Conservation (phyloP, 176 grass and related monocot genomes). For the Triticum dicoccoides region DNA sequence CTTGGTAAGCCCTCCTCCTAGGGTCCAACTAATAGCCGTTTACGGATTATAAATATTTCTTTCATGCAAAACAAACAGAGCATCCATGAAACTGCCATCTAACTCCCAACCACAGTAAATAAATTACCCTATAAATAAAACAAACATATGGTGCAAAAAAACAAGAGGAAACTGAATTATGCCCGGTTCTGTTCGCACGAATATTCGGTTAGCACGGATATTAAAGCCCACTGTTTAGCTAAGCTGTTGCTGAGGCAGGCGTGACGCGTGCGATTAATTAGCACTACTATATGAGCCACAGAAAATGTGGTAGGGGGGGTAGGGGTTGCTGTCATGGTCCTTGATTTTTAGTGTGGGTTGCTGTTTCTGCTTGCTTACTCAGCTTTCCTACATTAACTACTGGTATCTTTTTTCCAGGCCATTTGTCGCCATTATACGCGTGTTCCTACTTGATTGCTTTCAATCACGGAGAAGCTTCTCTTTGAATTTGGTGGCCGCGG, state of each 20-base stretch:
- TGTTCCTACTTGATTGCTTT: constrained; percentile 32
- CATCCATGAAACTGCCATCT: constrained; percentile 2
- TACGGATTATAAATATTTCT: neutral
- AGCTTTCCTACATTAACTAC: constrained; percentile 29
- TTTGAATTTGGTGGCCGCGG: constrained; percentile 27
- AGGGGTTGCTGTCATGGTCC: constrained; percentile 51
- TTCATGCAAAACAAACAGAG: constrained; percentile 6
- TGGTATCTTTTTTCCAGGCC: constrained; percentile 3
- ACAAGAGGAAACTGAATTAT: constrained; percentile 10
- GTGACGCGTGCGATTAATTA: constrained; percentile 36
- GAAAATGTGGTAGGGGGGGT: constrained; percentile 25
- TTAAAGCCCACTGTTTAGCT: neutral
- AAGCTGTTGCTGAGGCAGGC: constrained; percentile 16
- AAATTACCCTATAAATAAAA: neutral
- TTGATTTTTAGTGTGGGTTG: constrained; percentile 53
- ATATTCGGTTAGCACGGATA: neutral
- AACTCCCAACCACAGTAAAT: neutral
- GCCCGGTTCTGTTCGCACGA: neutral
- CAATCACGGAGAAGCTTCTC: constrained; percentile 44
- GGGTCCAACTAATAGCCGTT: constrained; percentile 6
- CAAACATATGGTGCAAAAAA: neutral
- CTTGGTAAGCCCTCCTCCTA: constrained; percentile 20
- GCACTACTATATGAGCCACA: constrained; percentile 26
- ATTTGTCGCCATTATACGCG: constrained; percentile 33
- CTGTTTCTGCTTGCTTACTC: constrained; percentile 56